phyloP scores from a whole-genome alignment of 495 filamentous ascomycete genomes.

The Podospora fimiseda region DNA sequence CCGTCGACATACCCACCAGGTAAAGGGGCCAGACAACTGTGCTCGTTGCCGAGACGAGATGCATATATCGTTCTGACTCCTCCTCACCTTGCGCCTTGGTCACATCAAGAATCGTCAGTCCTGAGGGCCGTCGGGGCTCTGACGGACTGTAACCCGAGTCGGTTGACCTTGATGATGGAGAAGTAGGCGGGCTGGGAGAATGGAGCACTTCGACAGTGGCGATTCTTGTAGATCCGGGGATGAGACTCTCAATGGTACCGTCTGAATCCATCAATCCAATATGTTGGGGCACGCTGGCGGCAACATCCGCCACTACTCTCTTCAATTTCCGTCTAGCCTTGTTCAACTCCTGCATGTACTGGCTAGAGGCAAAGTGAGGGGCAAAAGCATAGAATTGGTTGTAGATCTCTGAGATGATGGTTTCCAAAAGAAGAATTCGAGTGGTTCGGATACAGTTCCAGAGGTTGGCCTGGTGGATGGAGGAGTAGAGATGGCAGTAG shows the following conservation, averaged over 20 bases:
- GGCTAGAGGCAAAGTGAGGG: conserved; percentile 7
- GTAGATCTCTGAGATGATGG: conserved; percentile 36
- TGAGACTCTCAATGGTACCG: conserved; percentile 16
- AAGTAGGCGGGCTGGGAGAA: conserved; percentile 24
- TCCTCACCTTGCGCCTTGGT: conserved; percentile 18
- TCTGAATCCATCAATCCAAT: conserved; percentile 30
- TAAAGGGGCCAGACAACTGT: conserved; percentile 36
- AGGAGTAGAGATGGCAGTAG: conserved; percentile 49
- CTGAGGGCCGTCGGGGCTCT: conserved; percentile 6
- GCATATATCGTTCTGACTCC: conserved; percentile 29
- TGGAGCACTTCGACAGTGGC: conserved; percentile 27
- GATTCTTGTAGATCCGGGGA: conserved; percentile 18
- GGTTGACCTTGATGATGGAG: conserved; percentile 19
- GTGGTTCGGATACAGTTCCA: conserved; percentile 53
- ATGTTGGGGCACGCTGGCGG: conserved; percentile 43
- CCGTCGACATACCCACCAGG: conserved; percentile 31
- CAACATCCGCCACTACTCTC: conserved; percentile 35
- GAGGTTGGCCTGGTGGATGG: conserved; percentile 44
- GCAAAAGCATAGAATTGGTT: conserved; percentile 9
- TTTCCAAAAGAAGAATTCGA: conserved; percentile 53
- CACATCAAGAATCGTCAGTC: conserved; percentile 29
- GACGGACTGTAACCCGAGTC: conserved; percentile 16
- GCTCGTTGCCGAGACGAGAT: conserved; percentile 31
- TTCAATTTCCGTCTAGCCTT: conserved; percentile 28
- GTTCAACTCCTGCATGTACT: conserved; percentile 21